A percentile compares a stretch with the other conserved stretches of the same genome.
These are phyloP conservation scores for Ilex paraguariensis DNA, from an alignment of 305 asterid genomes.

Conservation along the genomic window DNA sequence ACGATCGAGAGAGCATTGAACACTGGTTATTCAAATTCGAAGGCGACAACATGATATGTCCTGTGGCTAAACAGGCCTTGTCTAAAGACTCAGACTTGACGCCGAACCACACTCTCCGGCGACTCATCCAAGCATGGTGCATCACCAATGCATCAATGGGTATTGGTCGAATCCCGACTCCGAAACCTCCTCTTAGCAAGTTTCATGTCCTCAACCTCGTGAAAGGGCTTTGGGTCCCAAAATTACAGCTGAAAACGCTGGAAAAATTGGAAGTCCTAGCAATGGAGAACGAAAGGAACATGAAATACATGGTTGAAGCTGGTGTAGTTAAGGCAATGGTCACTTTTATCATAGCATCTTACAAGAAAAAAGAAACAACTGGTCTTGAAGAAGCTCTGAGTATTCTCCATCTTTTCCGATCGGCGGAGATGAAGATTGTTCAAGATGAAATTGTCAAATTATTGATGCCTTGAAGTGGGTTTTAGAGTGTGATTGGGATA, in stretches of 20 bases:
- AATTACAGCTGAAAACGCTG: conserved; percentile 21
- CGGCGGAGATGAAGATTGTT: not conserved
- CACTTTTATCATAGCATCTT: conserved; percentile 21
- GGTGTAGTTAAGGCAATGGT: conserved; percentile 18
- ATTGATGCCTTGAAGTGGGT: conserved; percentile 39
- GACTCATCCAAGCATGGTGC: conserved; percentile 49
- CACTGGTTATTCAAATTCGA: conserved; percentile 28
- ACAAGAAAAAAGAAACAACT: conserved; percentile 1
- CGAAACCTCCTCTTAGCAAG: conserved; percentile 21
- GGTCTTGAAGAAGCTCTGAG: conserved; percentile 34
- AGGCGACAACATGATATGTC: conserved; percentile 31
- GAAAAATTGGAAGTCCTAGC: conserved; percentile 31
- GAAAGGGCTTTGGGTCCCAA: conserved; percentile 17
- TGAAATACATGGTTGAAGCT: conserved; percentile 30
- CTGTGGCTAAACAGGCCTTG: conserved; percentile 51
- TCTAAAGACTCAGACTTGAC: conserved; percentile 26
- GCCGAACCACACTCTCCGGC: conserved; percentile 53
- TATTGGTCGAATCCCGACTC: conserved; percentile 21
- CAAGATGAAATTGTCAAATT: conserved; percentile 11
- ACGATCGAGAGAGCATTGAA: conserved; percentile 54
- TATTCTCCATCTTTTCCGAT: conserved; percentile 17
- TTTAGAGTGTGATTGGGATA: conserved; percentile 4
- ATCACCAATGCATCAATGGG: conserved; percentile 15
- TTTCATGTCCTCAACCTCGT: conserved; percentile 18
- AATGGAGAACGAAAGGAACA: conserved; percentile 24